These are phyloP conservation scores for Usnea hakonensis DNA, from an alignment of 495 filamentous ascomycete genomes.

Conservation along the genomic window DNA sequence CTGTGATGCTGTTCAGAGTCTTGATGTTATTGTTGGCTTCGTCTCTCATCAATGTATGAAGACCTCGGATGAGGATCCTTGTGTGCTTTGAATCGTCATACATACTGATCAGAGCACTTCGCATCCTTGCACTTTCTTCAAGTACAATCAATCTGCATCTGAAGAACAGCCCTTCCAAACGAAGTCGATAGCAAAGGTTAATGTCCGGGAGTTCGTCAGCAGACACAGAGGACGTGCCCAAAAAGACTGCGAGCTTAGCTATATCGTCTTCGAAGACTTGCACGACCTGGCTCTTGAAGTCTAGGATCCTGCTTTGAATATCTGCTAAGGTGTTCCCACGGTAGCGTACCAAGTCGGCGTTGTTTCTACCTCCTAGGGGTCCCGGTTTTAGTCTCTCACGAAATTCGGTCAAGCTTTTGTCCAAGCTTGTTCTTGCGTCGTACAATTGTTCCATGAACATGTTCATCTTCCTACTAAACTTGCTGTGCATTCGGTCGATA, in stretches of 20 bases:
- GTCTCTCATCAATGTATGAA: constrained; percentile 1
- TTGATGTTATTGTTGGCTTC: constrained; percentile 1
- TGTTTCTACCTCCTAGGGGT: constrained; percentile 19
- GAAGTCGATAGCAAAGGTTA: constrained; percentile 12
- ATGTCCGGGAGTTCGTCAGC: background rate
- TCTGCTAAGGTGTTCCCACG: constrained; percentile 17
- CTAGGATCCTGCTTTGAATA: constrained; percentile 5
- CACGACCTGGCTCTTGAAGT: constrained; percentile 17
- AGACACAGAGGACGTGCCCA: background rate
- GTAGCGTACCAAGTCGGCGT: constrained; percentile 11
- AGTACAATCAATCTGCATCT: constrained; percentile 17
- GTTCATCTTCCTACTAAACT: constrained; percentile 17
- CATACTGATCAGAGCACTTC: background rate
- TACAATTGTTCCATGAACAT: constrained; percentile 13
- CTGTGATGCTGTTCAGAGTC: constrained; percentile 8
- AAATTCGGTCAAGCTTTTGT: constrained; percentile 14
- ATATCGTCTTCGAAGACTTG: constrained; percentile 18
- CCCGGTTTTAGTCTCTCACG: constrained; percentile 10
- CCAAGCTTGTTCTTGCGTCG: constrained; percentile 1
- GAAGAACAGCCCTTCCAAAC: constrained; percentile 17
- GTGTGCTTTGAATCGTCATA: constrained; percentile 11
- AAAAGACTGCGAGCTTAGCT: background rate
- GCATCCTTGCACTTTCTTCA: constrained; percentile 18
- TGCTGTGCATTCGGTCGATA: constrained; percentile 16
- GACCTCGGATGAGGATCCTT: constrained; percentile 6